A percentile compares a stretch with the other conserved stretches of the same genome.
phyloP scores from a whole-genome alignment of 805 yeast genomes.

The Yamadazyma takamatsuzukensis region DNA sequence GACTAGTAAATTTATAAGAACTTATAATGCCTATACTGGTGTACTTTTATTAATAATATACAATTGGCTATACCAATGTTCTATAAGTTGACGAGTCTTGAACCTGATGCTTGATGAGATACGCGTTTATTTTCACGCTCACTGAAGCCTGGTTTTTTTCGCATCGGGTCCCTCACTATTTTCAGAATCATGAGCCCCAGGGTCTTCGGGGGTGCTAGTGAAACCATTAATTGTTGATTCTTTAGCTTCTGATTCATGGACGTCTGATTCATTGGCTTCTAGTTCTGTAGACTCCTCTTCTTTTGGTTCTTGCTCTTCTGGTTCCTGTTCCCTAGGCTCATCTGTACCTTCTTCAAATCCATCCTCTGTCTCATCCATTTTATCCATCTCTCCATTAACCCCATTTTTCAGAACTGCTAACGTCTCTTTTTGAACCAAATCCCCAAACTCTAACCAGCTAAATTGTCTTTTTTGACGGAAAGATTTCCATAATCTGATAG shows the following conservation, averaged over 20 bases:
- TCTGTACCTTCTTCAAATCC: conserved; percentile 4
- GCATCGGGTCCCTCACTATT: neutral
- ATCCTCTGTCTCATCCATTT: conserved; percentile 4
- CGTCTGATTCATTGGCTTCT: neutral
- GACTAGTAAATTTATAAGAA: no score
- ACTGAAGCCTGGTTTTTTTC: neutral
- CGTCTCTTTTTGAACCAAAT: conserved; percentile 7
- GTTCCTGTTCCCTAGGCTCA: neutral
- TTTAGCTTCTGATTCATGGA: no score
- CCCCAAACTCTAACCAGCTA: conserved; percentile 27
- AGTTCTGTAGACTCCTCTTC: no score
- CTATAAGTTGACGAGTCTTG: neutral
- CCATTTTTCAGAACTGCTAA: conserved; percentile 4
- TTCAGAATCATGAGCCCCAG: neutral
- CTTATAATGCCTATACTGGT: no score
- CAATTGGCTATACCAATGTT: no score
- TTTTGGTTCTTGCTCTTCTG: neutral
- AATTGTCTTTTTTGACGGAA: conserved; percentile 18
- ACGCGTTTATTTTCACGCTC: no score
- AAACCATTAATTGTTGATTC: neutral
- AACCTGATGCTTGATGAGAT: neutral
- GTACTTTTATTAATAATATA: no score
- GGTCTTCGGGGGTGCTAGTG: neutral
- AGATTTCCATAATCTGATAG: conserved; percentile 32
- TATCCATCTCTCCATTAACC: conserved; percentile 2